phyloP scores from a whole-genome alignment of 768 basidiomycete species.

The Mycena floridula region DNA sequence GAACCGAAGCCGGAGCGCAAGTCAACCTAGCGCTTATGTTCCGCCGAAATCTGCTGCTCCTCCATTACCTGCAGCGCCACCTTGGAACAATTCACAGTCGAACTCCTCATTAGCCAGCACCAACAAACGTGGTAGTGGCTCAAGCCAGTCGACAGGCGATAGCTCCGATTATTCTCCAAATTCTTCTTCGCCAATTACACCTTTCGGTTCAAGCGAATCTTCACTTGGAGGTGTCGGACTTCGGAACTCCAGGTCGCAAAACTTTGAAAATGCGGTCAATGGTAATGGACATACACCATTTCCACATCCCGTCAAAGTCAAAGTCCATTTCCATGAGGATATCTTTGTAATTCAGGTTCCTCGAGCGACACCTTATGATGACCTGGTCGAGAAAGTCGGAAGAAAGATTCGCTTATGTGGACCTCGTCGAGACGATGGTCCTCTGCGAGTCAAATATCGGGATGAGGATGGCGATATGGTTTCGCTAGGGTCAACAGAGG shows the following conservation, averaged over 20 bases:
- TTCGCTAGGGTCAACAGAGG: slow-evolving; percentile 83
- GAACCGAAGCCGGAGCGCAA: slow-evolving; percentile 69
- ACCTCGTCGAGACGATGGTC: slow-evolving; percentile 71
- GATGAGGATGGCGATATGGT: slow-evolving; percentile 94
- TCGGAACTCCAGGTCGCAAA: slow-evolving; percentile 49
- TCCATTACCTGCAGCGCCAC: slow-evolving; percentile 43
- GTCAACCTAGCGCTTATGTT: slow-evolving; percentile 68
- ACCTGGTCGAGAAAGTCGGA: slow-evolving; percentile 85
- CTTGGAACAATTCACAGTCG: slow-evolving; percentile 42
- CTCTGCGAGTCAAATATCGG: slow-evolving; percentile 79
- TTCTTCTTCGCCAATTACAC: slow-evolving; percentile 81
- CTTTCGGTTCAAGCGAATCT: slow-evolving; percentile 86
- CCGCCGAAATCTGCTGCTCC: slow-evolving; percentile 48
- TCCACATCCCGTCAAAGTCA: slow-evolving; percentile 67
- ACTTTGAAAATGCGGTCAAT: slow-evolving; percentile 35
- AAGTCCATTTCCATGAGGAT: slow-evolving; percentile 92
- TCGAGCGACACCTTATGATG: slow-evolving; percentile 68
- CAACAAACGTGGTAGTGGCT: slow-evolving; percentile 77
- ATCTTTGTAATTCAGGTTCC: slow-evolving; percentile 93
- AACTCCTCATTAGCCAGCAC: slow-evolving; percentile 30
- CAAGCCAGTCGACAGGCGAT: slow-evolving; percentile 75
- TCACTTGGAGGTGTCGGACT: slow-evolving; percentile 52
- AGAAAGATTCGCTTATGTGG: slow-evolving; percentile 92
- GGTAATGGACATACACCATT: slow-evolving; percentile 16
- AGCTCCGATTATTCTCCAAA: slow-evolving; percentile 85